Base-by-base conservation (phyloP, 352 stramenopile genomes). In the Globisporangium carolinianum region DNA sequence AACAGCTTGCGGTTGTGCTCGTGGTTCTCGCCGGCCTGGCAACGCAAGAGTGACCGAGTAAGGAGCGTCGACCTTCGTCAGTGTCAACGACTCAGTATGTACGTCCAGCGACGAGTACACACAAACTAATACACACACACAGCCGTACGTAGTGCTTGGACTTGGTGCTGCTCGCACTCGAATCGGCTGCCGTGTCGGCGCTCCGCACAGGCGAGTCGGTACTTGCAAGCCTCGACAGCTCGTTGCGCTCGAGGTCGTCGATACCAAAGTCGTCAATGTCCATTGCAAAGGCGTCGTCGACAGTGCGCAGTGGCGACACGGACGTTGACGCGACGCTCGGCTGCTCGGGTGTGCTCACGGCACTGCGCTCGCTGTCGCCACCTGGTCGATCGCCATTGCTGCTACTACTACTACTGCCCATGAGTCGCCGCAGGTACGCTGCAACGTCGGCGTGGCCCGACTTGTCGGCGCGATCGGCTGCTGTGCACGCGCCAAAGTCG, bases 1-100 rank as follows among this genome's bases (percentile, higher is more conserved):
- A 94, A 51, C 15, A 94, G 64, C 56, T 94, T 92, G 9, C 85
- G 76, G 58, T 94, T 94, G 64, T 92, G 76, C 42, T 91, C 72
- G 50, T 92, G 74, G 56, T 87, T 92, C 36, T 87, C 76, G 61
- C 75, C 80, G 5, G 73, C 66, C 24, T 32, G 24, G 24, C 24
- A 32, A 32, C 24, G 24, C 24, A 32, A 32, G 24, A 32, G 24
- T 32, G 24, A 32, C 24, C 24, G 24, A 32, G 24, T 32, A 32
- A 32, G 24, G 24, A 2, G 3, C 24, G 24, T 32, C 24, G 24
- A 32, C 24, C 24, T 32, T 32, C 24, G 24, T 32, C 24, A 32
- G 24, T 32, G 45, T 49, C 10, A 46, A 14, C 41, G 15, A 35
- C 41, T 32, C 17, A 38, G 8, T 18, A n/a, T 45, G 41, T 57